These are phyloP conservation scores for Verticillium nubilum DNA, from an alignment of 2,329 filamentous ascomycete genomes.

Conservation along the genomic window DNA sequence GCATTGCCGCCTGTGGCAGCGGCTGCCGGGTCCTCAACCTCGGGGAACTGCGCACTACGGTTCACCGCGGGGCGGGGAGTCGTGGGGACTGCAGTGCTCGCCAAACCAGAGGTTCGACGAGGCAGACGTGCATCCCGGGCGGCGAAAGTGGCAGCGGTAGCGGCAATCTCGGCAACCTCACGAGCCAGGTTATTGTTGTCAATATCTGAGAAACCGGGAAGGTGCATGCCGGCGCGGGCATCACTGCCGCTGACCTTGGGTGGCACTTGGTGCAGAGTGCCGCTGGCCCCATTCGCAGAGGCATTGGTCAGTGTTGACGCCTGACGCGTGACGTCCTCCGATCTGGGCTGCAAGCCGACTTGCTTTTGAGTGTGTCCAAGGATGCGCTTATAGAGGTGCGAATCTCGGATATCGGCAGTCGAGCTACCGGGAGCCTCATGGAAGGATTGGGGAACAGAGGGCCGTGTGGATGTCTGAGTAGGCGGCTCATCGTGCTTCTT, in stretches of 20 bases:
- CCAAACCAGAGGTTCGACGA: conserved; percentile 30
- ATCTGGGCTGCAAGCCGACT: conserved; percentile 59
- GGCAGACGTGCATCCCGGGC: conserved; percentile 62
- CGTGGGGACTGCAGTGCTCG: conserved; percentile 19
- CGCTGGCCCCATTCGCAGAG: conserved; percentile 35
- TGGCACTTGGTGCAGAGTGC: conserved; percentile 69
- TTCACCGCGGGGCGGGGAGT: conserved; percentile 37
- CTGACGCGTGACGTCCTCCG: conserved; percentile 38
- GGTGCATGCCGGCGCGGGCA: conserved; percentile 37
- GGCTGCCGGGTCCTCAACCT: conserved; percentile 38
- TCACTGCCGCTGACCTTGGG: conserved; percentile 50
- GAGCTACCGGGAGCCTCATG: conserved; percentile 43
- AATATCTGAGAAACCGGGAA: conserved; percentile 71
- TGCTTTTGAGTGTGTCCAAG: conserved; percentile 85
- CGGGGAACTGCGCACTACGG: conserved; percentile 32
- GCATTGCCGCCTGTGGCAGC: conserved; percentile 23
- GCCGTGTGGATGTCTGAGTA: conserved; percentile 21
- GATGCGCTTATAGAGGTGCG: conserved; percentile 87
- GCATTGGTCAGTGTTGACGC: conserved; percentile 27
- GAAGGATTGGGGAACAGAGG: conserved; percentile 30
- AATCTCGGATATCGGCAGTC: conserved; percentile 69
- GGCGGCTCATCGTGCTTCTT: conserved; percentile 58
- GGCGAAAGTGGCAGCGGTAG: conserved; percentile 82
- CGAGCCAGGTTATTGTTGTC: conserved; percentile 78
- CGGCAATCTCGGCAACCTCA: conserved; percentile 89